phyloP scores from a whole-genome alignment of 1,284 basidiomycete genomes.

The Puccinia hordei region DNA sequence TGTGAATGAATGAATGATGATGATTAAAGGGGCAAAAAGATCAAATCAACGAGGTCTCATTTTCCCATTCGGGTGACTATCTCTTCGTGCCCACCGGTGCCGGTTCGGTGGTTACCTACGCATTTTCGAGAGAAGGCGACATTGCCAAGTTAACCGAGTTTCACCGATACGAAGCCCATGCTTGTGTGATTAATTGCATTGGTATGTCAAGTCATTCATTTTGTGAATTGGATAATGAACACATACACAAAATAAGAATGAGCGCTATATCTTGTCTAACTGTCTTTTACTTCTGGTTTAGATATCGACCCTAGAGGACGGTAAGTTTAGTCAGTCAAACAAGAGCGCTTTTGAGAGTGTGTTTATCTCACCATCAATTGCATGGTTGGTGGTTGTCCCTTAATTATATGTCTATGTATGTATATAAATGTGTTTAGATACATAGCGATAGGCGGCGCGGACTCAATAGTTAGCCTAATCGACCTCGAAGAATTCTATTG shows the following conservation, averaged over 20 bases:
- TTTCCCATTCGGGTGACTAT: conserved; percentile 34
- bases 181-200: conserved; percentile 34
- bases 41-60: conserved; percentile 37
- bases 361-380: not conserved
- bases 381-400: not conserved
- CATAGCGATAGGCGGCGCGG: conserved; percentile 29
- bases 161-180: conserved; percentile 33
- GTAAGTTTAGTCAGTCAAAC: not conserved
- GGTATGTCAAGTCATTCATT: not conserved
- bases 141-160: conserved; percentile 23
- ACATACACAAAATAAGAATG: not conserved
- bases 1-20: too few species aligned
- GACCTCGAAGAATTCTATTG: conserved; percentile 41
- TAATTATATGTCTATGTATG: too few species aligned
- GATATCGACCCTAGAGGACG: conserved; percentile 37
- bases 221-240: not conserved
- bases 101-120: conserved; percentile 30
- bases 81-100: conserved; percentile 37
- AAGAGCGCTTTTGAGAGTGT: not conserved
- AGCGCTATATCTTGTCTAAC: not conserved
- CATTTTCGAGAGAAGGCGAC: conserved; percentile 7
- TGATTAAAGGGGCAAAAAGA: conserved; percentile 35
- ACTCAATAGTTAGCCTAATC: conserved; percentile 38
- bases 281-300: not conserved
- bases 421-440: too few species aligned